These are phyloP conservation scores for Pyrus betulifolia DNA, from an alignment of 306 rosid genomes.

Conservation along the genomic window DNA sequence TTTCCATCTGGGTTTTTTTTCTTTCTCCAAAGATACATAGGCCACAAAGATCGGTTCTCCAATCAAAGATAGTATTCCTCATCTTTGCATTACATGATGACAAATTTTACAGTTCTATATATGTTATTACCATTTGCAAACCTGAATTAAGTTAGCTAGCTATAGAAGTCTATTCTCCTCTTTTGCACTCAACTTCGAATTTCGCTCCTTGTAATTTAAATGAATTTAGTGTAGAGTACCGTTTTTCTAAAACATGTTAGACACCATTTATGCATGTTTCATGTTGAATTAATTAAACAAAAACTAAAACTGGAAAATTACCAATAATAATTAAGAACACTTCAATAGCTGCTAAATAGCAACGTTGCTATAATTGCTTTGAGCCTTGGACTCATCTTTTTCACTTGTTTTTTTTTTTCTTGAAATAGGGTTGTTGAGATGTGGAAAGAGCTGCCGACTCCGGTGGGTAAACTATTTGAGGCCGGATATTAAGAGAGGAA, in stretches of 20 bases:
- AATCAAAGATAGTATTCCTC: not conserved
- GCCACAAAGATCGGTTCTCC: not conserved
- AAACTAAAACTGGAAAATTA: not conserved
- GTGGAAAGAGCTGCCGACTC: constrained; percentile 94
- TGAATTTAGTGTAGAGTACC: not conserved
- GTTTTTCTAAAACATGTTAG: not conserved
- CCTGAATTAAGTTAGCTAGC: not conserved
- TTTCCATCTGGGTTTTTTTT: not conserved
- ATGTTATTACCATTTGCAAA: not conserved
- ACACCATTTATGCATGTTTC: not conserved
- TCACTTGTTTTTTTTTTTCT: not conserved
- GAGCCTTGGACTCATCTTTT: not conserved
- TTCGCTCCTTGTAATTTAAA: too few relatives aligned
- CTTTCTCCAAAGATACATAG: not conserved
- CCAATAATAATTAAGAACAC: not conserved
- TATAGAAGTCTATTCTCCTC: too few relatives aligned
- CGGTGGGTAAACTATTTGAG: constrained; percentile 79
- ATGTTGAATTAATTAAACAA: not conserved
- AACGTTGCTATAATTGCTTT: not conserved
- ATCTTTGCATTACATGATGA: not conserved
- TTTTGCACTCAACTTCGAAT: not conserved
- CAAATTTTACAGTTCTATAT: not conserved
- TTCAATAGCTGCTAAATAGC: not conserved
- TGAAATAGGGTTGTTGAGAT: constrained; percentile 61
- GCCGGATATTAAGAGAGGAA: constrained; percentile 96